A percentile compares a stretch with the other conserved stretches of the same genome.
Evolutionary conservation across 2,329 filamentous ascomycete species (phyloP).

Genomic region (Ambrosiella cleistominuta): DNA sequence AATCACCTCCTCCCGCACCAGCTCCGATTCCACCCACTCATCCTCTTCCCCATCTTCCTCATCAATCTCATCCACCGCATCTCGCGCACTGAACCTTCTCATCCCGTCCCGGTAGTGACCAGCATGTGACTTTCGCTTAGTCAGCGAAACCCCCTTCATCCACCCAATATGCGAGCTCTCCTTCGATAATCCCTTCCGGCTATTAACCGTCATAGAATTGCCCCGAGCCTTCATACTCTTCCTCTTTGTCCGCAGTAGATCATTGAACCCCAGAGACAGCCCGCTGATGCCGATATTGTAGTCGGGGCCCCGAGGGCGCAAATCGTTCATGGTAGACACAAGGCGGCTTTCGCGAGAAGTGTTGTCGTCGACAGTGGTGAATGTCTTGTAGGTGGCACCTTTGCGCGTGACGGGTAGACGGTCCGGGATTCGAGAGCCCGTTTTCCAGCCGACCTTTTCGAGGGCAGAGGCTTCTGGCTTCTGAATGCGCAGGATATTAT

Average conservation of each 20-base stretch:
- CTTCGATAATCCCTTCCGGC: constrained; percentile 21
- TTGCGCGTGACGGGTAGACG: constrained; percentile 60
- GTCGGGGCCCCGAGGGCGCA: constrained; percentile 28
- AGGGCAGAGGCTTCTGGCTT: constrained; percentile 49
- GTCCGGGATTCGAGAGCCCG: constrained; percentile 45
- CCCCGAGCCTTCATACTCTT: neutral
- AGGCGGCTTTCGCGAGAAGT: constrained; percentile 38
- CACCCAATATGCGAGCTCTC: constrained; percentile 44
- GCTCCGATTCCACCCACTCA: constrained; percentile 44
- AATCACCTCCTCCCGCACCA: constrained; percentile 46
- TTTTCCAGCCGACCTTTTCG: constrained; percentile 53
- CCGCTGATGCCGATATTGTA: constrained; percentile 25
- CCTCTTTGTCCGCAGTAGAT: constrained; percentile 23
- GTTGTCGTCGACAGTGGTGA: constrained; percentile 51
- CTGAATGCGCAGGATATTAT: constrained; percentile 66
- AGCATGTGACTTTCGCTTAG: constrained; percentile 22
- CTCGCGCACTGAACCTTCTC: constrained; percentile 33
- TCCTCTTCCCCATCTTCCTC: constrained; percentile 33
- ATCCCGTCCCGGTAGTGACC: constrained; percentile 18
- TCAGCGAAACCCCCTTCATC: constrained; percentile 47
- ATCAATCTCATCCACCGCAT: constrained; percentile 30
- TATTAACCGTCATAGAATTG: constrained; percentile 40
- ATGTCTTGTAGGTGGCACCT: constrained; percentile 72
- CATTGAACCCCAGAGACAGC: constrained; percentile 27
- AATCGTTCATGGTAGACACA: constrained; percentile 41